Evolutionary conservation across 176 grass and related monocot species (phyloP).

Genomic region (Paspalum vaginatum): DNA sequence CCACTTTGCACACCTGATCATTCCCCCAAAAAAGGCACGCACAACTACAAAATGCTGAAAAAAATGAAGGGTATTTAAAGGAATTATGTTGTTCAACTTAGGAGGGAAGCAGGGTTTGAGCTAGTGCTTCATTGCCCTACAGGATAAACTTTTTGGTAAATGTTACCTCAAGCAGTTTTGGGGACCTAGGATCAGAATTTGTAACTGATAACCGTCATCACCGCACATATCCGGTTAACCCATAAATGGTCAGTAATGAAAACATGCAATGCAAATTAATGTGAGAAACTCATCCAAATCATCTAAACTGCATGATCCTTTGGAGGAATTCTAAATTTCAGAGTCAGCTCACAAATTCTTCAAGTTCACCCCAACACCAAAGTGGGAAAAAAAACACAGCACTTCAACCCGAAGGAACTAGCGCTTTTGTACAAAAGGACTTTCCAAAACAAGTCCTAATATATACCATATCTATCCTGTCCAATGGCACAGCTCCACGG

Average conservation of each 20-base stretch:
- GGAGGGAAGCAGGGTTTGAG: background rate
- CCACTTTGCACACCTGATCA: background rate
- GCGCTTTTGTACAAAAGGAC: constrained; percentile 24
- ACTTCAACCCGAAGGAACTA: constrained; percentile 34
- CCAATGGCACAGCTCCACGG: background rate
- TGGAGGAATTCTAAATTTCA: constrained; percentile 2
- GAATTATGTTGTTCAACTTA: background rate
- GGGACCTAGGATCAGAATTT: background rate
- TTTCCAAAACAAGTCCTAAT: constrained; percentile 1
- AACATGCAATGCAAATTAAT: background rate
- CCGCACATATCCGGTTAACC: background rate
- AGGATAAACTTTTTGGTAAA: background rate
- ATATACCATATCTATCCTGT: background rate
- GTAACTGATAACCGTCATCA: background rate
- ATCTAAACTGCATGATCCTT: constrained; percentile 5
- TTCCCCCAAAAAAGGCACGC: background rate
- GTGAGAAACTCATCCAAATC: background rate
- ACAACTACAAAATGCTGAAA: background rate
- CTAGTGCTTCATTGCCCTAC: background rate
- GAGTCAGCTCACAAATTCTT: constrained; percentile 17
- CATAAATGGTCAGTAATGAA: background rate
- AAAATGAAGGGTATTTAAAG: background rate
- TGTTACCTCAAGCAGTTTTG: background rate
- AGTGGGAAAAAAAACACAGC: constrained; percentile 28
- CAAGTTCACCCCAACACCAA: constrained; percentile 9